A percentile compares a stretch with the other conserved stretches of the same genome.
phyloP scores from a whole-genome alignment of 345 rosid genomes.

The Aethionema arabicum region DNA sequence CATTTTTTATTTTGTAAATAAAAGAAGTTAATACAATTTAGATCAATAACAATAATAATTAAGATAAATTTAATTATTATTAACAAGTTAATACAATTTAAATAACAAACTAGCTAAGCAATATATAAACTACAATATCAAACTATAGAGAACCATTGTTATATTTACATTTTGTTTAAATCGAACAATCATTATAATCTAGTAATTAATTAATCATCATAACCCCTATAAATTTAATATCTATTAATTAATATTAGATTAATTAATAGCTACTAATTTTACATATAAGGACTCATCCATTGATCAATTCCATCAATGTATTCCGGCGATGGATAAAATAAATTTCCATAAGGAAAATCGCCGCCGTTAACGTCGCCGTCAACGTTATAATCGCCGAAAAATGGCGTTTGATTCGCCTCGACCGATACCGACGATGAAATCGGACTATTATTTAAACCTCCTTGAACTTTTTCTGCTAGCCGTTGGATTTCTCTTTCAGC shows the following conservation, averaged over 20 bases:
- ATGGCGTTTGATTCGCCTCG: constrained; percentile 42
- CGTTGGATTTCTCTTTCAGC: constrained; percentile 57
- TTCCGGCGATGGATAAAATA: constrained; percentile 42
- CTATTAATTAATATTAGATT: constrained; percentile 1
- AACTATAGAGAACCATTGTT: constrained; percentile 1
- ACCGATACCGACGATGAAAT: constrained; percentile 50
- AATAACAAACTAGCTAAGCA: constrained; percentile 16
- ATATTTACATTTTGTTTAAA: constrained; percentile 15
- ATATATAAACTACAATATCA: constrained; percentile 17
- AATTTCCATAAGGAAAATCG: constrained; percentile 7
- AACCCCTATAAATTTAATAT: constrained; percentile 8
- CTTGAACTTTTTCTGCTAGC: constrained; percentile 45
- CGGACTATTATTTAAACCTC: constrained; percentile 44
- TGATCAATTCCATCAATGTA: constrained; percentile 51
- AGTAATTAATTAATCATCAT: background rate
- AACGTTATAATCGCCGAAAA: constrained; percentile 46
- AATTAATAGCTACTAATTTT: constrained; percentile 7
- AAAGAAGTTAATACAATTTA: too few species aligned
- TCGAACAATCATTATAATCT: constrained; percentile 21
- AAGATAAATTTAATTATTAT: background rate
- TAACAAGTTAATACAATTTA: constrained; percentile 13
- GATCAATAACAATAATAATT: too few species aligned
- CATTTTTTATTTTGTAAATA: background rate
- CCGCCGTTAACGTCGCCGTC: constrained; percentile 39
- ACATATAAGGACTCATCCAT: constrained; percentile 51